Base-by-base conservation (phyloP, 1,284 basidiomycete genomes). In the Neolentinus lepideus region DNA sequence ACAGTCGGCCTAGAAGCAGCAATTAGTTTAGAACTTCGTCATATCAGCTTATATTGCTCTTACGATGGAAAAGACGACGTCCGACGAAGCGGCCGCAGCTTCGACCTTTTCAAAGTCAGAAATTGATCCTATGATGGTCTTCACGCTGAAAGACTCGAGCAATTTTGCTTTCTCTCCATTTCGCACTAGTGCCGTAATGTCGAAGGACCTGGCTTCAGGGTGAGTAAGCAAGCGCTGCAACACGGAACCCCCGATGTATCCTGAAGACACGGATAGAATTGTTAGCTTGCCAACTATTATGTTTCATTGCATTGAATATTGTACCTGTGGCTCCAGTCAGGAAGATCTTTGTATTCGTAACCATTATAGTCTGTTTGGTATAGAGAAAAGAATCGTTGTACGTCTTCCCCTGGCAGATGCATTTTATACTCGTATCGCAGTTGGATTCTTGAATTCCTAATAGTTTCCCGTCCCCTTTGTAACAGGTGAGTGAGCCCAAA, bases 181-280 rank as follows among this genome's bases (percentile, higher is more conserved):
- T 53, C 76, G 74, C 2, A 78, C 71, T 21, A 80, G 71, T 14
- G 67, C 67, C 6, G 72, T 76, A 54, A 76, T 72, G 1, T 71
- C 60, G 56, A 76, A 75, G 10, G 67, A 69, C 50, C 67, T 62
- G 2, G 70, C 62, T 24, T 67, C 67, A 8, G 74, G 69, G 58
- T 80, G 75, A n/a, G 61, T 61, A 33, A 80, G 65, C 4, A 83
- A 67, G 29, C 70, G 71, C 1, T 68, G 61, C 2, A n/a, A 82
- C 26, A 82, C 74, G 2, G 76, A 72, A 35, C 77, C n/a, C n/a
- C n/a, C n/a, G n/a, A n/a, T n/a, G 62, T 83, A 83, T 21, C 79
- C 81, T 31, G 10, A 31, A 1, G 27, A n/a, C n/a, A n/a, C n/a
- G n/a, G n/a, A n/a, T n/a, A n/a, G n/a, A n/a, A n/a, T n/a, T n/a